Evolutionary conservation across 805 yeast species (phyloP).

Genomic region (fission yeast (Schizosaccharomyces pombe)): DNA sequence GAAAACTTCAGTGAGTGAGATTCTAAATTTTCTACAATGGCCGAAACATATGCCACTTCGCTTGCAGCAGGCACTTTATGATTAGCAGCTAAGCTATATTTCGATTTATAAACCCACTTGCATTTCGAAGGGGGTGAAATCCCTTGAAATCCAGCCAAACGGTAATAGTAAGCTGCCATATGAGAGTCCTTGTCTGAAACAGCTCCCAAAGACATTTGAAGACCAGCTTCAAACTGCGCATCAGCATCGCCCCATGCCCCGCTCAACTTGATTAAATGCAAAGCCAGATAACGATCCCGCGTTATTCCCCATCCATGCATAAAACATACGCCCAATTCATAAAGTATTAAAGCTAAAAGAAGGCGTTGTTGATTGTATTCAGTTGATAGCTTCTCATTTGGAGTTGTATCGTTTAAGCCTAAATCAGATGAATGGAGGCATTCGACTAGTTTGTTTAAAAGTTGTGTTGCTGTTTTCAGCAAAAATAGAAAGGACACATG

Average conservation of each 20-base stretch:
- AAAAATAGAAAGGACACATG: not conserved
- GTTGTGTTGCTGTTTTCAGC: not conserved
- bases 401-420: not conserved
- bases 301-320: not conserved
- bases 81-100: not conserved
- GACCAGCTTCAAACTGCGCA: not conserved
- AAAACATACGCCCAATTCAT: not conserved
- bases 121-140: not conserved
- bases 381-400: not conserved
- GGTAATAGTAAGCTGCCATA: not conserved
- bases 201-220: not conserved
- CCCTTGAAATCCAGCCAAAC: not conserved
- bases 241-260: slow-evolving; percentile 1
- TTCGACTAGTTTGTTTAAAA: not conserved
- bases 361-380: not conserved
- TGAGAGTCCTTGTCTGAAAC: not conserved
- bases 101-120: not conserved
- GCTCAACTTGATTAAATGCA: not conserved
- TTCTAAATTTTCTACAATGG: not conserved
- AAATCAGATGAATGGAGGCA: not conserved
- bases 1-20: not conserved
- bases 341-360: not conserved
- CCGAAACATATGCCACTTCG: not conserved
- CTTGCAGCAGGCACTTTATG: not conserved
- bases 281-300: not conserved